phyloP scores from a whole-genome alignment of 768 basidiomycete genomes.

The Pleurotus tuoliensis region DNA sequence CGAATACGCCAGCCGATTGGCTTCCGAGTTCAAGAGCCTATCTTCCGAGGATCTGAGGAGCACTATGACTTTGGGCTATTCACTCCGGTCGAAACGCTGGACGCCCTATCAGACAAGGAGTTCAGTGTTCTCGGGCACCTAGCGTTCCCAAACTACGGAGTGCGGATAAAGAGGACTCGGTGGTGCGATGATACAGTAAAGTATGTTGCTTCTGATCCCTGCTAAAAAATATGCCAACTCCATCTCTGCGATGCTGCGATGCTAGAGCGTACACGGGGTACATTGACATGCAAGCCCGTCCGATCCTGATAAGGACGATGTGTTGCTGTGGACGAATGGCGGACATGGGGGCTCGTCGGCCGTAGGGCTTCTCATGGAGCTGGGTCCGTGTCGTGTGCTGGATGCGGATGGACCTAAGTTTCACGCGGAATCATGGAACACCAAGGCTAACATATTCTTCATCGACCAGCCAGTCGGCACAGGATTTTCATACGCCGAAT shows the following conservation, averaged over 20 bases:
- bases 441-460: conserved; percentile 61
- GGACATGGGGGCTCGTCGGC: conserved; percentile 42
- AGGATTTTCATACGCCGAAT: conserved; percentile 62
- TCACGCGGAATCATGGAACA: conserved; percentile 65
- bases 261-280: conserved; percentile 60
- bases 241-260: not conserved
- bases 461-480: conserved; percentile 60
- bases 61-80: not conserved
- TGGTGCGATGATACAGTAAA: conserved; percentile 38
- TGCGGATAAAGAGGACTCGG: conserved; percentile 34
- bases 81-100: not conserved
- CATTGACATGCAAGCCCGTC: conserved; percentile 59
- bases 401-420: conserved; percentile 46
- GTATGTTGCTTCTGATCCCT: conserved; percentile 16
- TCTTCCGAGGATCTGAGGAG: too few relatives aligned
- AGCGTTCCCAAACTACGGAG: conserved; percentile 37
- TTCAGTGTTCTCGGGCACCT: conserved; percentile 30
- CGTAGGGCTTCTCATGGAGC: conserved; percentile 69
- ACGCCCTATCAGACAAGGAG: not conserved
- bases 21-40: too few relatives aligned
- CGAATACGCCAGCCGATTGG: too few relatives aligned
- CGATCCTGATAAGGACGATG: conserved; percentile 56
- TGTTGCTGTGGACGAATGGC: conserved; percentile 55
- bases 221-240: not conserved
- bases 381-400: conserved; percentile 68